A percentile compares a stretch with the other conserved stretches of the same genome.
phyloP scores from a whole-genome alignment of 305 asterid species.

The Striga hermonthica region DNA sequence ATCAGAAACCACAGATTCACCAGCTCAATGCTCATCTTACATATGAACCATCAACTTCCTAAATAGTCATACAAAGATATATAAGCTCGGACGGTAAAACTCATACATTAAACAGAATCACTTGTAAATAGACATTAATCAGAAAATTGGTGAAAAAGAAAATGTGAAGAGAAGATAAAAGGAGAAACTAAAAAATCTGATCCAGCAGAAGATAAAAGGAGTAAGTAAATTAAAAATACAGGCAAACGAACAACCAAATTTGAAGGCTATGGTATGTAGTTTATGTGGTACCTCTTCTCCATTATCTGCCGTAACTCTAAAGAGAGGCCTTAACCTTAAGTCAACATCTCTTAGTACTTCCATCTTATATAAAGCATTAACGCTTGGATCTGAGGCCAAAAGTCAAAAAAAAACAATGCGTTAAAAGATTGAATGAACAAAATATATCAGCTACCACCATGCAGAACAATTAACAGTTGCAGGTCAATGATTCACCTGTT shows the following conservation, averaged over 20 bases:
- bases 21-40: constrained; percentile 1
- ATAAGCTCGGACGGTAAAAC: constrained; percentile 16
- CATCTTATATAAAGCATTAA: constrained; percentile 62
- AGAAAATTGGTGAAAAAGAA: constrained; percentile 5
- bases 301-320: constrained; percentile 68
- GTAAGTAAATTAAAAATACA: constrained; percentile 15
- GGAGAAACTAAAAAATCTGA: constrained; percentile 22
- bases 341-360: constrained; percentile 72
- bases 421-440: constrained; percentile 22
- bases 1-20: constrained; percentile 12
- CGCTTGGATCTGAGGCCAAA: constrained; percentile 63
- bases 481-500: constrained; percentile 48
- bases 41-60: constrained; percentile 2
- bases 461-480: constrained; percentile 25
- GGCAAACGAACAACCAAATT: constrained; percentile 19
- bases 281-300: constrained; percentile 75
- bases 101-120: constrained; percentile 9
- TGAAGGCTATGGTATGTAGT: constrained; percentile 24
- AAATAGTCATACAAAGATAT: not conserved
- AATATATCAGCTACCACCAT: constrained; percentile 22
- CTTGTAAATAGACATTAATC: constrained; percentile 11
- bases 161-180: constrained; percentile 9
- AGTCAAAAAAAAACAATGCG: constrained; percentile 32
- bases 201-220: constrained; percentile 17
- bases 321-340: constrained; percentile 61